phyloP scores from a whole-genome alignment of 140 eudicot species.

The Artemisia princeps region DNA sequence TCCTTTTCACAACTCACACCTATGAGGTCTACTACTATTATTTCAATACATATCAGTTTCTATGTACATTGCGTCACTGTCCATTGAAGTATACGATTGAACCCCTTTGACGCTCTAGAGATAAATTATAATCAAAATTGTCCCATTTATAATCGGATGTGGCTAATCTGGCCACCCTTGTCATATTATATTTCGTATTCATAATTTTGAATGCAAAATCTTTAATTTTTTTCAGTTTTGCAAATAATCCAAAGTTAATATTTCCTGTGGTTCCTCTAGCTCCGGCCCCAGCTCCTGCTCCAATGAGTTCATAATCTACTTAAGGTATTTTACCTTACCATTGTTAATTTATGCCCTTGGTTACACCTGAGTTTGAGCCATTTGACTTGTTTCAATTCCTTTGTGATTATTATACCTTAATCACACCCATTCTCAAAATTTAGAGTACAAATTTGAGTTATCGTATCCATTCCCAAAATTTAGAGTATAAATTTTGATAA shows the following conservation, averaged over 20 bases:
- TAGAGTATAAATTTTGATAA: too few species aligned
- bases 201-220: slow-evolving; percentile 18
- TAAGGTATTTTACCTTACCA: slow-evolving; percentile 33
- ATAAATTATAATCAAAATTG: background rate
- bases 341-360: background rate
- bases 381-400: background rate
- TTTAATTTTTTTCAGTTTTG: slow-evolving; percentile 50
- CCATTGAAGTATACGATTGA: too few species aligned
- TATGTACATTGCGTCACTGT: too few species aligned
- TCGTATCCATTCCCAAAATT: background rate
- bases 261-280: slow-evolving; percentile 57
- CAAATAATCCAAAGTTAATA: slow-evolving; percentile 35
- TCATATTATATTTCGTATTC: background rate
- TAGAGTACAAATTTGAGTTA: background rate
- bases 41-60: too few species aligned
- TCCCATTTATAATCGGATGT: background rate
- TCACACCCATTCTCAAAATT: background rate
- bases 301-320: slow-evolving; percentile 25
- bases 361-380: background rate
- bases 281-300: slow-evolving; percentile 22
- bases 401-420: background rate
- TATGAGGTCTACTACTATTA: slow-evolving; percentile 39
- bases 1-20: slow-evolving; percentile 66
- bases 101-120: background rate
- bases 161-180: background rate